Percentiles rank a stretch among this genome's conserved stretches.
These are phyloP conservation scores for Grifola frondosa DNA, from an alignment of 1,284 basidiomycete species.

Conservation along the genomic window DNA sequence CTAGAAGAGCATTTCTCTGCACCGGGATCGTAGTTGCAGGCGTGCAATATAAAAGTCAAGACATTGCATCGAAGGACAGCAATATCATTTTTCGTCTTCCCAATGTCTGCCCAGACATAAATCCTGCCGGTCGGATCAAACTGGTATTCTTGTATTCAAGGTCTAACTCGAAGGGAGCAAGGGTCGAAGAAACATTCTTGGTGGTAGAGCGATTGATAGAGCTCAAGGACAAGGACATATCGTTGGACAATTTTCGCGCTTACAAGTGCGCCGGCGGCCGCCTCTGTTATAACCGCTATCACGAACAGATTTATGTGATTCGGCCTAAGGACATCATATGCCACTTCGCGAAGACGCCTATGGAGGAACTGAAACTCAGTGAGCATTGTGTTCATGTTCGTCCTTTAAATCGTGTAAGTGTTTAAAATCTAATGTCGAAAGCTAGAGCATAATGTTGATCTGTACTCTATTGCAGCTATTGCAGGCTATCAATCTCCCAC, in stretches of 20 bases:
- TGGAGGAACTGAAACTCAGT: neutral
- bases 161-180: neutral
- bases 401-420: no score
- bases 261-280: neutral
- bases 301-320: neutral
- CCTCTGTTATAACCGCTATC: neutral
- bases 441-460: no score
- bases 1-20: neutral
- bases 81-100: conserved; percentile 5
- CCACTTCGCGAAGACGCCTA: conserved; percentile 1
- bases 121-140: conserved; percentile 1
- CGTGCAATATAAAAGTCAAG: neutral
- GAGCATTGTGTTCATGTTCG: conserved; percentile 1
- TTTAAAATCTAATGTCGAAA: no score
- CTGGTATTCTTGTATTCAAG: neutral
- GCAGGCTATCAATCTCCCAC: no score
- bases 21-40: neutral
- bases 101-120: neutral
- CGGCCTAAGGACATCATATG: neutral
- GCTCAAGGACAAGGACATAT: neutral
- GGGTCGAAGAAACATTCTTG: neutral
- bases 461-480: no score
- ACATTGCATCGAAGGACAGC: neutral
- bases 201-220: neutral
- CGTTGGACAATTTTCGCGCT: neutral